A percentile compares a stretch with the other conserved stretches of the same genome.
Conservation (phyloP, 2,329 filamentous ascomycete genomes). For the Colletotrichum sp. region DNA sequence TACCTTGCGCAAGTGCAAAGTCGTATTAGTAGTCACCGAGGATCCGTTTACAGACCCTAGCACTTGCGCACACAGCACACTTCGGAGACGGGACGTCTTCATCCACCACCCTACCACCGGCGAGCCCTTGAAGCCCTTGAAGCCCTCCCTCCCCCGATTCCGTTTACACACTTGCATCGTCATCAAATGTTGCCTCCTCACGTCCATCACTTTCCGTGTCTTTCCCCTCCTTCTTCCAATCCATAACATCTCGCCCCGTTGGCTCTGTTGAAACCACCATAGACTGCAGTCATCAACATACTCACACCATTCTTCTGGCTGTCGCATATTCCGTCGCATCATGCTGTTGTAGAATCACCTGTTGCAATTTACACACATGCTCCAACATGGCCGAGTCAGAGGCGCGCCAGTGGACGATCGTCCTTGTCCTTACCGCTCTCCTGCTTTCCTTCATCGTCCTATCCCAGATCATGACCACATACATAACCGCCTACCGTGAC, state of each 20-base stretch:
- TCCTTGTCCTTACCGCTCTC: conserved; percentile 63
- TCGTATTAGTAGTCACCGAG: not conserved
- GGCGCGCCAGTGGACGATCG: conserved; percentile 60
- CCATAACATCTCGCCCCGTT: not conserved
- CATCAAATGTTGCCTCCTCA: conserved; percentile 14
- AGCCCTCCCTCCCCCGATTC: conserved; percentile 2
- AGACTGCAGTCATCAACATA: not conserved
- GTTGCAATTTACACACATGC: not conserved
- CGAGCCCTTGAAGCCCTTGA: not conserved
- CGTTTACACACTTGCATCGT: conserved; percentile 11
- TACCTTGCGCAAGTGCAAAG: not conserved
- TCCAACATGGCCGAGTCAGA: conserved; percentile 55
- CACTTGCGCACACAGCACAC: not conserved
- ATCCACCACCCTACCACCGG: not conserved
- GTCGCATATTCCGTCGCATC: not conserved
- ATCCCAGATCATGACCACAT: conserved; percentile 55
- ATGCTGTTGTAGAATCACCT: not conserved
- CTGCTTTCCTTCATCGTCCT: conserved; percentile 60
- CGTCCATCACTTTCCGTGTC: not conserved
- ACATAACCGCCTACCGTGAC: conserved; percentile 59
- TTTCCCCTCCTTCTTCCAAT: not conserved
- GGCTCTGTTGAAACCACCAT: not conserved
- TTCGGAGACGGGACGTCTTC: not conserved
- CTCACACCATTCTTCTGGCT: not conserved
- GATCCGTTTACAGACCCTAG: not conserved